Evolutionary conservation across 2,329 filamentous ascomycete genomes (phyloP), one percentile per base, ranked within the genome.

Genomic region (Stenocarpella maydis): DNA sequence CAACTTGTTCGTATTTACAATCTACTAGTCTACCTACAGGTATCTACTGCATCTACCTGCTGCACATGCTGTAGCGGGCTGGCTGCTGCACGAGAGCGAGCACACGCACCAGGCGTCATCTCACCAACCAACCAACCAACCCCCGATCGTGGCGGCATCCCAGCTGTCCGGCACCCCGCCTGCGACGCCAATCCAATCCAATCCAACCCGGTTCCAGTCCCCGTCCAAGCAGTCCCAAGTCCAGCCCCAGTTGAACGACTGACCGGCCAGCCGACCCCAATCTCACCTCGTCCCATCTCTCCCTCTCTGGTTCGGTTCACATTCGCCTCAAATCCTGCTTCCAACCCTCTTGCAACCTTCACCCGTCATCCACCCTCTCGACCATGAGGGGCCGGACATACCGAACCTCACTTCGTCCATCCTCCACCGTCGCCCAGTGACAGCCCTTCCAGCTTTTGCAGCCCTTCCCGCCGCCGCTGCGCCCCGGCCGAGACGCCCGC

Each of bases 231-330:
- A n/a, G n/a, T n/a, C n/a, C n/a, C n/a, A n/a, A 37, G 12, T 17
- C 31, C 34, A 50, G 31, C 43, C 34, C 34, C 53, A 41, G 37
- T 50, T 60, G 53, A 28, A 41, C 34, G 58, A 58, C 55, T 34
- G 50, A 60, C 58, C 26, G 43, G 24, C 61, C 60, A 43, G 19
- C 65, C 34, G 52, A 63, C 65, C 61, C 52, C 39, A n/a, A 66
- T 41, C 67, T 64, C 55, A 68, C 47, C 45, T 66, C 61, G 61
- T 58, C 65, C 65, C 53, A 67, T 58, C 65, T 49, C 52, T 67
- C 52, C 43, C 45, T 45, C 41, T 41, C 21, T 55, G 39, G 39
- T 50, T 41, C 41, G 28, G 19, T 49, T 63, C 58, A 63, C 58
- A 14, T 49, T 63, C 43, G 58, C 58, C 58, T 63, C 58, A 63